Percentiles rank a stretch among this genome's conserved stretches.
phyloP scores from a whole-genome alignment of 225 moss, liverwort and hornwort species.

The Thuidium tamariscinum region DNA sequence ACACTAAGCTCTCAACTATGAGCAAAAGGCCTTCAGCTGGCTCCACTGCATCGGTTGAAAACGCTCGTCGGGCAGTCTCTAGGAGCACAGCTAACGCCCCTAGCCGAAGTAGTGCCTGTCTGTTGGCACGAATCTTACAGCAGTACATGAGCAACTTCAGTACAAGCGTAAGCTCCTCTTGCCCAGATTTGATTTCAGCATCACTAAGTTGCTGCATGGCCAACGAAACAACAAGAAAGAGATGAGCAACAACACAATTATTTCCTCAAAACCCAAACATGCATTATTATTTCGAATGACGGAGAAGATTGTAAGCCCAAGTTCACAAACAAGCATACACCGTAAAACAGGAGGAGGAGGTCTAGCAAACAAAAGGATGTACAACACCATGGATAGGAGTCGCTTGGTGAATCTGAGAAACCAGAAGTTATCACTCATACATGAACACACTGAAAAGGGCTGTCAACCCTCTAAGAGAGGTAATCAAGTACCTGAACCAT shows the following conservation, averaged over 20 bases:
- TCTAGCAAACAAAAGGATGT: neutral
- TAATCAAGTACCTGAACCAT: conserved; percentile 79
- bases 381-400: neutral
- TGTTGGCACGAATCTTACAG: conserved; percentile 94
- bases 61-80: conserved; percentile 84
- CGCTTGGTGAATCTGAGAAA: neutral
- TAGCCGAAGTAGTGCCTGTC: conserved; percentile 73
- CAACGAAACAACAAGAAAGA: neutral
- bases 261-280: neutral
- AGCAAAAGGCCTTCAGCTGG: conserved; percentile 99
- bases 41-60: conserved; percentile 93
- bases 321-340: neutral
- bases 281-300: neutral
- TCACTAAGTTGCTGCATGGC: conserved; percentile 82
- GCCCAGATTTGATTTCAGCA: conserved; percentile 80
- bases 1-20: conserved; percentile 96
- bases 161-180: conserved; percentile 89
- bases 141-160: conserved; percentile 99
- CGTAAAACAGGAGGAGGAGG: neutral
- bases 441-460: neutral
- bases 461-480: neutral
- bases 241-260: neutral
- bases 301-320: neutral
- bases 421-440: neutral
- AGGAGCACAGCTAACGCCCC: conserved; percentile 81